Evolutionary conservation across 148 eudicot species (phyloP), one percentile per base, ranked within the genome.

Genomic region (Persicaria maculosa): DNA sequence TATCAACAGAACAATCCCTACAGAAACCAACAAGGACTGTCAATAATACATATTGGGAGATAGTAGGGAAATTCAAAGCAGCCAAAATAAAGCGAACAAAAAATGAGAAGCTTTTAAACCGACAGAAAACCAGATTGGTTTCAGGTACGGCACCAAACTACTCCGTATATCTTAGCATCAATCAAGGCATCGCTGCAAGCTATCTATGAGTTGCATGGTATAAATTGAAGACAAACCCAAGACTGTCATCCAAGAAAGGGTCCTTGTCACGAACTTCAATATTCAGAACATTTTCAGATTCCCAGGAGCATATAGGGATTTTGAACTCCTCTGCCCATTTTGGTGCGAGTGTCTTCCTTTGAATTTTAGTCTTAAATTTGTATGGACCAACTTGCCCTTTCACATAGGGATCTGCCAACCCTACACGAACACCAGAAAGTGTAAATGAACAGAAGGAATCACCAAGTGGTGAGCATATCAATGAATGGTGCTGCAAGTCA

Each of bases 321-420:
- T 84, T 92, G 83, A 92, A 95, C 79, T 92, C 97, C 79, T 95
- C 97, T 6, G 50, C 82, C 99, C 98, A 95, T 74, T 90, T 90
- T 70, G 99, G 99, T 79, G 88, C 76, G 72, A 95, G 72, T 57
- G 94, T 95, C 79, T 89, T 95, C 86, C 64, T 87, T 70, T 89
- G 92, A 62, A 85, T 88, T 74, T 85, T 90, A 62, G 96, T 90
- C 80, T 78, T 85, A 74, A 95, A 95, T 81, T 84, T 82, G 81
- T 81, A 90, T 45, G 82, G 89, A 50, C 92, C 97, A 73, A 92
- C 84, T 53, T 87, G 81, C 46, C 93, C 96, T 83, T 92, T 92
- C 68, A 92, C 92, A 78, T 95, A 95, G 36, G 99, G 99, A 82
- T 95, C 97, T 50, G 97, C 88, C 82, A 88, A 84, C 44, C 68